Evolutionary conservation across 495 filamentous ascomycete genomes (phyloP), one percentile per base, ranked within the genome.

Genomic region (Margaritispora aquatica): DNA sequence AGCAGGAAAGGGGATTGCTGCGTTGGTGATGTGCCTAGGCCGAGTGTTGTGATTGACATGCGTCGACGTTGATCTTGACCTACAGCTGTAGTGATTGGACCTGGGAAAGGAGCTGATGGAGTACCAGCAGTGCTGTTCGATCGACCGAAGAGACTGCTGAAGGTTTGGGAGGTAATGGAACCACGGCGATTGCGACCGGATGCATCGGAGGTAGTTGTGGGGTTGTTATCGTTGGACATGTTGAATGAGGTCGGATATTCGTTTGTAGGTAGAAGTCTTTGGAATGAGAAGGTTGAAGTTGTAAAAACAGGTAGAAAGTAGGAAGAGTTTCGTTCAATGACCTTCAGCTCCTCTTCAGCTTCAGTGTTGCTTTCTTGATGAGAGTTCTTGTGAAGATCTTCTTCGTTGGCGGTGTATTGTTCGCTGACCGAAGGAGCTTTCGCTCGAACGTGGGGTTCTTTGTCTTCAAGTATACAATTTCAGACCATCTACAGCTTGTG

Each of bases 31-130:
- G 78, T 77, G 49, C 89, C 90, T 36, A 96, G 78, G 44, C 92
- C 92, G 58, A 93, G 73, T 2, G 90, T 92, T 41, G 89, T 88
- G 68, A 97, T 83, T 55, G 94, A 97, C 60, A 96, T 82, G 26
- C 94, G 85, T 57, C 94, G 89, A 47, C 86, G 86, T 59, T 89
- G 86, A 58, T 88, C 85, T 68, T 85, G 84, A 44, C 81, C 80
- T 56, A 85, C 84, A 27, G 84, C 82, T 38, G 83, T 81, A 3
- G 83, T 77, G 65, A 89, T 86, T 51, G 89, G 82, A 60, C 84
- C 80, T 23, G 88, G 80, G 56, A 80, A 78, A 51, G 78, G 65
- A 34, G 73, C 67, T 51, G 59, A 71, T 62, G 62, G 68, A 63
- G 50, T 52, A 48, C 64, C 60, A 17, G 77, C 68, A 26, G 68